Evolutionary conservation across 2,329 filamentous ascomycete species (phyloP), one percentile per base, ranked within the genome.

Genomic region (Epichloe coenophiala): DNA sequence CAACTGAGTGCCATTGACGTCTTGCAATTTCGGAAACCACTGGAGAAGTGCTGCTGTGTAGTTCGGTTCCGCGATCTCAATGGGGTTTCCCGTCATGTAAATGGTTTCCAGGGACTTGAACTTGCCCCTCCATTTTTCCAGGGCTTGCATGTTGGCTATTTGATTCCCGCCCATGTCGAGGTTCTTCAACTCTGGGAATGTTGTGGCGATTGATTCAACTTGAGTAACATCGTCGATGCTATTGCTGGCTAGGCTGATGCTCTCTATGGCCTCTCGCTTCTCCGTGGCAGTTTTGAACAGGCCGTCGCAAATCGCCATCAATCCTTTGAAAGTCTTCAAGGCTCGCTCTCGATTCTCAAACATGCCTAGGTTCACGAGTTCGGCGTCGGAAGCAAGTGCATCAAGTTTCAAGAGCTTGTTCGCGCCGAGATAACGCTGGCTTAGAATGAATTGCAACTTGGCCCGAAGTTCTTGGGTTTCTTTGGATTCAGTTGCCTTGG

Each of bases 111-210:
- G 75, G 51, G 81, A 72, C 48, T 76, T 80, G 61, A 97, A 90
- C 50, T 86, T 88, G 61, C 81, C 79, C 53, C 83, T 83, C 89
- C 89, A 96, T 35, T 74, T 77, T 48, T 81, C 77, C 45, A 98
- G 67, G 9, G 78, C 77, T 51, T 81, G 78, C 47, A 88, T 67
- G 48, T 78, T 80, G 52, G 76, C 73, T 59, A 98, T 80, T 40
- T 82, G 78, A 68, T 97, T 97, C 62, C 83, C 80, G 50, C 88
- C 93, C 27, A 97, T 77, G 58, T 96, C 91, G 12, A 98, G 79
- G 57, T 95, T 90, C 63, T 88, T 83, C 53, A 97, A 73, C 54
- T 90, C 84, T 0, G 90, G 88, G 50, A 97, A 86, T 0, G 86
- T 88, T 48, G 80, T 77, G 9, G 88, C 81, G 1, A 97, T 74